Conservation (phyloP, 352 stramenopile species). For the Aphanomyces stellatus region DNA sequence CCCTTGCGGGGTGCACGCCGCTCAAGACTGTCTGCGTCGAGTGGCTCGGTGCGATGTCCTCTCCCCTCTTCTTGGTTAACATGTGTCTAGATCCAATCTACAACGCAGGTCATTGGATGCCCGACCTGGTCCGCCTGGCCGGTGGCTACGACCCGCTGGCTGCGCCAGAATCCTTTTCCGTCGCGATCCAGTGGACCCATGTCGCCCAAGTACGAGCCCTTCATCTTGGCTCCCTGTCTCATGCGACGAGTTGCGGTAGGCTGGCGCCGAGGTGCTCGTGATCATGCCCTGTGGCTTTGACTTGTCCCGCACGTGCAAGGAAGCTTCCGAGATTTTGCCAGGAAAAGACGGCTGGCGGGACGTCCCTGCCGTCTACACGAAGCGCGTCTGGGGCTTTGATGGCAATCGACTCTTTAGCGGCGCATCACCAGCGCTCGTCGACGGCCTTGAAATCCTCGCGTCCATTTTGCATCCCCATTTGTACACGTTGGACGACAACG, state of each 20-base stretch:
- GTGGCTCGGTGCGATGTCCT: background rate
- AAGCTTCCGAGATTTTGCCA: background rate
- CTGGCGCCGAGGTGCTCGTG: constrained; percentile 9
- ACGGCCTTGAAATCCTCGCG: constrained; percentile 19
- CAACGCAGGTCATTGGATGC: constrained; percentile 20
- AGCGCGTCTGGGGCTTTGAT: constrained; percentile 11
- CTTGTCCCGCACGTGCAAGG: constrained; percentile 7
- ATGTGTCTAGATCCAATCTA: constrained; percentile 21
- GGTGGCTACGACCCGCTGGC: constrained; percentile 18
- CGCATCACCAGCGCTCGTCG: constrained; percentile 13
- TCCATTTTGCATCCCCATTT: constrained; percentile 10
- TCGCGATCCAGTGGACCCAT: constrained; percentile 13
- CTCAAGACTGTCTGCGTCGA: constrained; percentile 19
- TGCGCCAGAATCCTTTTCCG: constrained; percentile 17
- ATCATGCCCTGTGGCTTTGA: constrained; percentile 21
- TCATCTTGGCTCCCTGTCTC: background rate
- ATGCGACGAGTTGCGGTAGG: background rate
- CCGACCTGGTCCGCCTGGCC: constrained; percentile 5
- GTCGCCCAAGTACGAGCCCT: background rate
- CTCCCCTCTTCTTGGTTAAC: background rate
- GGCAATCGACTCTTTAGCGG: constrained; percentile 18
- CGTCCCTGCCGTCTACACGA: background rate
- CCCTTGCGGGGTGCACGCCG: constrained; percentile 1
- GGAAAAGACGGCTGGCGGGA: background rate
- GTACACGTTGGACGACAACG: background rate